Evolutionary conservation across 257 asterid genomes (phyloP).

Genomic region (Orobanche coerulescens): DNA sequence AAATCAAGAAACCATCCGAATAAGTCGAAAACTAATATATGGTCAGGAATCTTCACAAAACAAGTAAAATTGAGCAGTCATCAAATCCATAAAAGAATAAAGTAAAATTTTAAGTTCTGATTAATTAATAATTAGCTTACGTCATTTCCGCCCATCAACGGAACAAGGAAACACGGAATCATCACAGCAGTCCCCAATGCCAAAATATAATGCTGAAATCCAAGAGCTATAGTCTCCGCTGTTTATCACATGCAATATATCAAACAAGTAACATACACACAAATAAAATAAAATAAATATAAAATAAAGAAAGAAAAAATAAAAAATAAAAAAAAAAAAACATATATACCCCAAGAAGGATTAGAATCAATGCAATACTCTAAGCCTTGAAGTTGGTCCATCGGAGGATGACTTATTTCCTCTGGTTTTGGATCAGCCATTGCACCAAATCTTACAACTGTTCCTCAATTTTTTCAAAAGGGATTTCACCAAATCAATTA

Average conservation of each 20-base stretch:
- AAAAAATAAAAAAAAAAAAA: conserved; percentile 17
- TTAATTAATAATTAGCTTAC: conserved; percentile 34
- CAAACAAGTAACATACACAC: not conserved
- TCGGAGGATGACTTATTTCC: conserved; percentile 87
- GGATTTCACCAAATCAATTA: conserved; percentile 25
- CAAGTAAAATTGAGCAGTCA: not conserved
- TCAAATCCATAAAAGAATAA: too few species aligned
- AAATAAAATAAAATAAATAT: not conserved
- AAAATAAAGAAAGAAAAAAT: not conserved
- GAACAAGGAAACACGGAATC: conserved; percentile 93
- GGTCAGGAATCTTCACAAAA: not conserved
- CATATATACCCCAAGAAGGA: conserved; percentile 81
- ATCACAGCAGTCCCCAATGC: conserved; percentile 92
- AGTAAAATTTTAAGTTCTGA: too few species aligned
- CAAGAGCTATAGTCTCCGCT: conserved; percentile 85
- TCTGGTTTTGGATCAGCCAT: conserved; percentile 89
- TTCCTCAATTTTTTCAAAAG: conserved; percentile 20
- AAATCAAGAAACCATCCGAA: not conserved
- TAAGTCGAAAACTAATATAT: not conserved
- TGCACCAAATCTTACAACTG: conserved; percentile 17
- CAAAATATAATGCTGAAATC: conserved; percentile 87
- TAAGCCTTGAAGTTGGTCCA: conserved; percentile 97
- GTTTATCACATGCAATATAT: conserved; percentile 27
- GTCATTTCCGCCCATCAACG: conserved; percentile 88
- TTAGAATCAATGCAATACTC: conserved; percentile 97